Evolutionary conservation across 768 basidiomycete species (phyloP), one percentile per base, ranked within the genome.

Genomic region (Mycena rebaudengoi): DNA sequence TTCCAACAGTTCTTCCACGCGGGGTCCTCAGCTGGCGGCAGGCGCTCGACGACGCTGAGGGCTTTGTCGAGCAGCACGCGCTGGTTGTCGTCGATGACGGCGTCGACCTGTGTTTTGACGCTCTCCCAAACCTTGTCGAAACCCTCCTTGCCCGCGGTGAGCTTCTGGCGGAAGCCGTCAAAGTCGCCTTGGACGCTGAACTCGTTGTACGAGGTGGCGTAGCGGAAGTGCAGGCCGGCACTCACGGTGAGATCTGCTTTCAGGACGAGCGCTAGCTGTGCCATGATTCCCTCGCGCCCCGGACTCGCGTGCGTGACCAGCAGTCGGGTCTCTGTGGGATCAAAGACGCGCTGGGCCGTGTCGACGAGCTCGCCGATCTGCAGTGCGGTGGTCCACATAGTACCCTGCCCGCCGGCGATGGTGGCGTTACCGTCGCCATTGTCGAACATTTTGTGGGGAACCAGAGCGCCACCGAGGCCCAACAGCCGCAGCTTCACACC

Each of bases 1-100:
- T 98, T 95, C 97, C 97, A 98, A 74, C 94, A 95, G 75, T 98
- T 98, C 78, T 98, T 99, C 98, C 98, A 99, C 0, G 94, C 90
- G 4, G 91, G 89, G 70, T 98, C 96, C 75, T 99, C 97, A 1
- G 85, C 81, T 8, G 84, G 81, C 1, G 96, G 96, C 7, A 98
- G 78, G 45, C 94, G 87, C 69, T 93, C 91, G 32, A 95, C 83
- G 32, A 98, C 94, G 13, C 86, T 87, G 44, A 98, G 79, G 1
- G 94, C 93, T 80, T 98, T 98, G 77, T 95, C 90, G 25, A 99
- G 83, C 20, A 97, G 82, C 30, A 92, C 85, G 23, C 91, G 87
- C 76, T 99, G 97, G 64, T 94, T 83, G 4, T 96, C 94, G 73
- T 96, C 95, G 75, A 99, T 89, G 65, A 95, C 94, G 2, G 87